A percentile compares a stretch with the other conserved stretches of the same genome.
phyloP scores from a whole-genome alignment of 768 basidiomycete species.

The Tephrocybe rancida region DNA sequence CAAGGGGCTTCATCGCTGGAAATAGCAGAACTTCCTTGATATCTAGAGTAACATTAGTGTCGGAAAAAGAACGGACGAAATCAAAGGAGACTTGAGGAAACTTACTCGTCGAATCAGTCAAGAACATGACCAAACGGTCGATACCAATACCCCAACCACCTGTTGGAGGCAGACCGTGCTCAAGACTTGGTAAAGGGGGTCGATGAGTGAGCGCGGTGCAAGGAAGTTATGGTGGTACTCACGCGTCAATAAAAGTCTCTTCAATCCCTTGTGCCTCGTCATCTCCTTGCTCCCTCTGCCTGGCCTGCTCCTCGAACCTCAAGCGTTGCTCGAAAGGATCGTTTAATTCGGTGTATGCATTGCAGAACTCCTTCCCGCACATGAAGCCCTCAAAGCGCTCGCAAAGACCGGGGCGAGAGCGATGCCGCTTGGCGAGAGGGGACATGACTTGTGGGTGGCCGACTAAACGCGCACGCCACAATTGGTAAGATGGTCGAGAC shows the following conservation, averaged over 20 bases:
- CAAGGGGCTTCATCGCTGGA: slow-evolving; percentile 95
- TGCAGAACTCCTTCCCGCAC: slow-evolving; percentile 98
- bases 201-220: slow-evolving; percentile 10
- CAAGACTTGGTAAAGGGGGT: slow-evolving; percentile 56
- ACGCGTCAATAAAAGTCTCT: slow-evolving; percentile 95
- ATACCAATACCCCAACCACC: slow-evolving; percentile 98
- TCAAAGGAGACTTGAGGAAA: no score
- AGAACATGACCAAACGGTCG: slow-evolving; percentile 97
- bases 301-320: slow-evolving; percentile 92
- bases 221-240: slow-evolving; percentile 33
- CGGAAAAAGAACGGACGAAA: neutral
- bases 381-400: slow-evolving; percentile 99
- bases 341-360: slow-evolving; percentile 99
- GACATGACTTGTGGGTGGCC: slow-evolving; percentile 99
- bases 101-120: slow-evolving; percentile 93
- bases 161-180: slow-evolving; percentile 96
- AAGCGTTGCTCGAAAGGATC: slow-evolving; percentile 96
- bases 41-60: slow-evolving; percentile 44
- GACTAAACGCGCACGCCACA: slow-evolving; percentile 48
- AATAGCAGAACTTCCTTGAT: slow-evolving; percentile 97
- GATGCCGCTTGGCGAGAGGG: slow-evolving; percentile 97
- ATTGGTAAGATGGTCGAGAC: slow-evolving; percentile 1
- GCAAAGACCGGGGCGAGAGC: slow-evolving; percentile 94
- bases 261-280: slow-evolving; percentile 98
- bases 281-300: slow-evolving; percentile 96